Conservation (phyloP, 192 early-diverging fungal species). For the Backusella macrospora region DNA sequence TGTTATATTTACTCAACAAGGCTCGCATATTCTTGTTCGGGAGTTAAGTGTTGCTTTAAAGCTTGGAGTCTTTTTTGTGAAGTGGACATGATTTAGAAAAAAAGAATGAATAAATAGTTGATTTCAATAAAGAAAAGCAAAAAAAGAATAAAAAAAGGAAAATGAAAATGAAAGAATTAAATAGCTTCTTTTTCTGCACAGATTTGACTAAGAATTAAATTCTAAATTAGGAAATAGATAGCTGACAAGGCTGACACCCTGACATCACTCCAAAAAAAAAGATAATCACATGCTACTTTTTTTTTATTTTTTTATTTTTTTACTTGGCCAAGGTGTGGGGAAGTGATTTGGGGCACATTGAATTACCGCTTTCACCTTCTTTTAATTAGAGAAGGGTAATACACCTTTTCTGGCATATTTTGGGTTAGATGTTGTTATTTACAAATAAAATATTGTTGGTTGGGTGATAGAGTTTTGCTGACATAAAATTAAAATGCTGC, state of each 20-base stretch:
- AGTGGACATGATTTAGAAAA: constrained; percentile 14
- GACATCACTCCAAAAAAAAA: constrained; percentile 4
- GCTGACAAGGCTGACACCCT: constrained; percentile 13
- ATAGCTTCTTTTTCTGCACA: background rate
- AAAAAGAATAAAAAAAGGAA: constrained; percentile 19
- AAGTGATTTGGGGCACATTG: background rate
- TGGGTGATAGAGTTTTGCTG: no score
- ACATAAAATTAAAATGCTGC: no score
- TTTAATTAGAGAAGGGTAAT: background rate
- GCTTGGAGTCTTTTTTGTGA: constrained; percentile 21
- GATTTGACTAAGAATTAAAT: constrained; percentile 7
- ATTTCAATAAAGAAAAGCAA: constrained; percentile 3
- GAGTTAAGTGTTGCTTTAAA: constrained; percentile 22
- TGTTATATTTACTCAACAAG: constrained; percentile 16
- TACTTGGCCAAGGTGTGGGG: background rate
- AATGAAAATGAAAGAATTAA: constrained; percentile 5
- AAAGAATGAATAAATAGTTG: background rate
- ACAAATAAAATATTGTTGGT: no score
- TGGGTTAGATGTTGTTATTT: no score
- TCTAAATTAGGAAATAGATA: constrained; percentile 13
- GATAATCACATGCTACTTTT: constrained; percentile 1
- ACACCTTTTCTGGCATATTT: constrained; percentile 6
- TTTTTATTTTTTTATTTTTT: background rate
- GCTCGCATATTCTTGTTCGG: constrained; percentile 22
- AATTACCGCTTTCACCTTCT: background rate